A percentile compares a stretch with the other conserved stretches of the same genome.
Evolutionary conservation across 139 green algal genomes (phyloP).

Genomic region (Pseudopediastrum boryanum): DNA sequence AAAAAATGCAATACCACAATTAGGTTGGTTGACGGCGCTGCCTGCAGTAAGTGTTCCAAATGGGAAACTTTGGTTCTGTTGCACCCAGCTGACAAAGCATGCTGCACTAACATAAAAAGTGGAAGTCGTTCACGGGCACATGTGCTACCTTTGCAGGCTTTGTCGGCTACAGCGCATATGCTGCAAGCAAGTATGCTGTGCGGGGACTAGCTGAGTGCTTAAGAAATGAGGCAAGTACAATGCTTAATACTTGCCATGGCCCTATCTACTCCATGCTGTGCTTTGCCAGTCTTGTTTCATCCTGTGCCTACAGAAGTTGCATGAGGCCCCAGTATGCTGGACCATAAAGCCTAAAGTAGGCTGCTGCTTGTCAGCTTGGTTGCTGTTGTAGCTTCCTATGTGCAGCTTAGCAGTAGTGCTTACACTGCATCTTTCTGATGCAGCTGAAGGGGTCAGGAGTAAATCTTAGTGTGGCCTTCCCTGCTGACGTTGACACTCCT

Average conservation of each 20-base stretch:
- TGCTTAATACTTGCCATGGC: background rate
- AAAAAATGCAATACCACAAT: too few species aligned
- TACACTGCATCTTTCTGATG: too few species aligned
- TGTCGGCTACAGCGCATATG: conserved; percentile 76
- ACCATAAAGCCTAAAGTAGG: background rate
- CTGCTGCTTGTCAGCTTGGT: background rate
- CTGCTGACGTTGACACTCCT: conserved; percentile 85
- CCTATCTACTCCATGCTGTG: background rate
- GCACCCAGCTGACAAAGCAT: too few species aligned
- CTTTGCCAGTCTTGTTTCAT: background rate
- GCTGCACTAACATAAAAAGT: background rate
- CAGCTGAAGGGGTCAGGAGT: conserved; percentile 76
- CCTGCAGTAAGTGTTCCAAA: too few species aligned
- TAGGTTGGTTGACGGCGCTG: too few species aligned
- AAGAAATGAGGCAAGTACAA: conserved; percentile 71
- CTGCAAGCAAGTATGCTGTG: conserved; percentile 83
- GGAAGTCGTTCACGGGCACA: background rate
- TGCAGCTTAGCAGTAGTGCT: background rate
- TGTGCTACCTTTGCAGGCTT: conserved; percentile 46
- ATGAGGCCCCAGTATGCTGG: too few species aligned
- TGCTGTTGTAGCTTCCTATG: background rate
- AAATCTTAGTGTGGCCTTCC: conserved; percentile 72
- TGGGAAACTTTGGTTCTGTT: too few species aligned
- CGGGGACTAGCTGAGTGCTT: conserved; percentile 83
- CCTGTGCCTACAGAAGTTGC: too few species aligned